These are phyloP conservation scores for Euphorbia celastroides DNA, from an alignment of 441 rosid genomes.

Conservation along the genomic window DNA sequence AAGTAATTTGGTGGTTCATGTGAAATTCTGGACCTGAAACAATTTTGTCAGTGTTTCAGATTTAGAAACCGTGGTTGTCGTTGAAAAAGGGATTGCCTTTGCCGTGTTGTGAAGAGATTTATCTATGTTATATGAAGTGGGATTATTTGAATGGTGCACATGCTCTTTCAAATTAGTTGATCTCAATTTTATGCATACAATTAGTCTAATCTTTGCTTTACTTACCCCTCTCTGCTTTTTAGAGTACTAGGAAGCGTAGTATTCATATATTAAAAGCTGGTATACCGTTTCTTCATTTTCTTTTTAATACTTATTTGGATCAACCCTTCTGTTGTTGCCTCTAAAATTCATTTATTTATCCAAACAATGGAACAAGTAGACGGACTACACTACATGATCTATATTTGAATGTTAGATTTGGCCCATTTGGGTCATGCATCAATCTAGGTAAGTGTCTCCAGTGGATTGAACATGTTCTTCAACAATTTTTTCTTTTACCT, in stretches of 20 bases:
- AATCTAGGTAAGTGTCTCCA: background rate
- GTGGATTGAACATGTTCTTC: background rate
- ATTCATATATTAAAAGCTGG: background rate
- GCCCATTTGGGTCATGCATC: background rate
- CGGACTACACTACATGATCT: background rate
- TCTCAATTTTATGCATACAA: background rate
- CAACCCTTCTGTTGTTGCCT: background rate
- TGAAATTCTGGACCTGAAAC: background rate
- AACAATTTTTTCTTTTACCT: background rate
- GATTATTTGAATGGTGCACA: background rate
- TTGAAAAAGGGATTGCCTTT: background rate
- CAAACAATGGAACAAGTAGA: background rate
- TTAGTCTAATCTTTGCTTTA: background rate
- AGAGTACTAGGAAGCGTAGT: background rate
- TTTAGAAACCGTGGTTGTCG: background rate
- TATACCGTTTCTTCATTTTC: background rate
- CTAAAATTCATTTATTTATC: background rate
- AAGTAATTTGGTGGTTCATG: background rate
- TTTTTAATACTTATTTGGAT: background rate
- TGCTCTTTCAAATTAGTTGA: background rate
- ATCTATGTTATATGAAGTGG: too few species aligned
- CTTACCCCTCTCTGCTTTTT: too few species aligned
- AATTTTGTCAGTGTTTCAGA: background rate
- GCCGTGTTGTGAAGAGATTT: too few species aligned
- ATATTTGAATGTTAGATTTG: too few species aligned